These are phyloP conservation scores for Crithidia thermophila DNA, from an alignment of 208 protist species.

Conservation along the genomic window DNA sequence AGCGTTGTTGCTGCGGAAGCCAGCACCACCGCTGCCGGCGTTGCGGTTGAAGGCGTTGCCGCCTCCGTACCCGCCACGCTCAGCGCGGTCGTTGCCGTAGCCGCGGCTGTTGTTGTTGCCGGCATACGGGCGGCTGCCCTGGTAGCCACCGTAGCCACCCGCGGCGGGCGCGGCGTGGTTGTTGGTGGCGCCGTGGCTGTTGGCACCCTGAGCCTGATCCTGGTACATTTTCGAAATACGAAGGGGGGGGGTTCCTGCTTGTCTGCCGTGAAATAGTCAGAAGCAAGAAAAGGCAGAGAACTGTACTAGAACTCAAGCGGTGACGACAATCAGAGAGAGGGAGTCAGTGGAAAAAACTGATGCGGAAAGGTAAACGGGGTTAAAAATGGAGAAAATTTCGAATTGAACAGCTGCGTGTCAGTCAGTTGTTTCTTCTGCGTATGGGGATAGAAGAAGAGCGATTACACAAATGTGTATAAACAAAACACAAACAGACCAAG, in stretches of 20 bases:
- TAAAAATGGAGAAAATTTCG: slow-evolving; percentile 9
- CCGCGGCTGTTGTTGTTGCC: slow-evolving; percentile 17
- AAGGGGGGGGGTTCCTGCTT: background rate
- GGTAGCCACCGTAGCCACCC: slow-evolving; percentile 28
- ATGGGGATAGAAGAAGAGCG: slow-evolving; percentile 6
- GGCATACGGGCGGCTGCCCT: slow-evolving; percentile 22
- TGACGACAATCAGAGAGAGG: background rate
- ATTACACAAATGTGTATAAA: slow-evolving; percentile 8
- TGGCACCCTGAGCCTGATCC: slow-evolving; percentile 6
- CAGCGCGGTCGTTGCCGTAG: slow-evolving; percentile 22
- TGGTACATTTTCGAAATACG: too few species aligned
- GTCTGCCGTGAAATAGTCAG: background rate
- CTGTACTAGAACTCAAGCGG: too few species aligned
- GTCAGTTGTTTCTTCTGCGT: background rate
- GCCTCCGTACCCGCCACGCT: slow-evolving; percentile 37
- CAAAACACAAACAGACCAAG: background rate
- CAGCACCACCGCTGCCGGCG: slow-evolving; percentile 35
- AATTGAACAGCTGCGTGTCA: background rate
- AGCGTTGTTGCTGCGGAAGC: slow-evolving; percentile 19
- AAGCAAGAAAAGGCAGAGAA: background rate
- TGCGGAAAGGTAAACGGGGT: background rate
- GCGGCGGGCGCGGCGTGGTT: background rate
- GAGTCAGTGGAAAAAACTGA: background rate
- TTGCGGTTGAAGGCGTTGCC: slow-evolving; percentile 35
- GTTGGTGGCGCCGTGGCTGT: slow-evolving; percentile 2